Evolutionary conservation across 768 basidiomycete genomes (phyloP).

Genomic region (Russula brevipes): DNA sequence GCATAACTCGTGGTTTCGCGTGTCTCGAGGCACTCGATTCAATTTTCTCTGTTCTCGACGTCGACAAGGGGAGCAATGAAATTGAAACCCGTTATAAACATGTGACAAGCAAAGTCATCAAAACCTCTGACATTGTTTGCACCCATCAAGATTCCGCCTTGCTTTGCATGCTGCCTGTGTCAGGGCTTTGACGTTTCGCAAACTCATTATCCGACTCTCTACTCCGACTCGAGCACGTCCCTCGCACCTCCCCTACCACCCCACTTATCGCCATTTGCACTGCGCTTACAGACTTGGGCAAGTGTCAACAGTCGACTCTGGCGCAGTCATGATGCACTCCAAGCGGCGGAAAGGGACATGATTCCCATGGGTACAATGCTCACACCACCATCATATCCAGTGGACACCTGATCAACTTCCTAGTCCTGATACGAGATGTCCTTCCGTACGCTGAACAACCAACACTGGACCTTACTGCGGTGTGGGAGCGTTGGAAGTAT

Average conservation of each 20-base stretch:
- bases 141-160: not conserved
- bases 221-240: no score
- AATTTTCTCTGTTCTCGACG: slow-evolving; percentile 6
- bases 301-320: not conserved
- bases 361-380: not conserved
- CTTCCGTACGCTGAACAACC: slow-evolving; percentile 3
- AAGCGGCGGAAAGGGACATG: not conserved
- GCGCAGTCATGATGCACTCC: not conserved
- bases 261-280: not conserved
- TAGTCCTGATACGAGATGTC: slow-evolving; percentile 6
- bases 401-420: slow-evolving; percentile 3
- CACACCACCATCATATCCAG: not conserved
- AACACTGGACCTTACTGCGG: not conserved
- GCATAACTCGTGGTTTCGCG: not conserved
- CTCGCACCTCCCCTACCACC: not conserved
- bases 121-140: not conserved
- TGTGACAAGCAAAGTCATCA: not conserved
- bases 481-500: slow-evolving; percentile 1
- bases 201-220: not conserved
- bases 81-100: not conserved
- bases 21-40: slow-evolving; percentile 2
- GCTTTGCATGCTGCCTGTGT: slow-evolving; percentile 6
- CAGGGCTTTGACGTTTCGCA: slow-evolving; percentile 7
- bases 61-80: not conserved
- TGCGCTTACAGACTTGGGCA: slow-evolving; percentile 5